A percentile compares a stretch with the other conserved stretches of the same genome.
phyloP scores from a whole-genome alignment of 768 basidiomycete species.

The Fibroporia radiculosa region DNA sequence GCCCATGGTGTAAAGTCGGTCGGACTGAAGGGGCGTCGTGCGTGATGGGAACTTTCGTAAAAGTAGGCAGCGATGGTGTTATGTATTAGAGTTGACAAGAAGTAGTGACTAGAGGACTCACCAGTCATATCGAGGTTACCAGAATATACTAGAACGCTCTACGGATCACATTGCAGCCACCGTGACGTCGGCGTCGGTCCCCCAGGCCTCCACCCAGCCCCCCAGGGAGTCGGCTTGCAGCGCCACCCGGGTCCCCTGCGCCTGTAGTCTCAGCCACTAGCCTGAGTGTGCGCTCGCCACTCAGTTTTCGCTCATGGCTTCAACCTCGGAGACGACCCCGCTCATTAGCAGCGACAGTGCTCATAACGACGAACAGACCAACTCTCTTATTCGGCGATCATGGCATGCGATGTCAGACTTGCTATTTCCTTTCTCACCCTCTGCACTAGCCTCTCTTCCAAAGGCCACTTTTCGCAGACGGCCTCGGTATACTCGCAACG shows the following conservation, averaged over 20 bases:
- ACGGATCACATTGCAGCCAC: slow-evolving; percentile 9
- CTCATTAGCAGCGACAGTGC: slow-evolving; percentile 4
- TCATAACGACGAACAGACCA: slow-evolving; percentile 14
- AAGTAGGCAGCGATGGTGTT: slow-evolving; percentile 1
- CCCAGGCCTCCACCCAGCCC: too few relatives aligned
- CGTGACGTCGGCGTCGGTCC: slow-evolving; percentile 4
- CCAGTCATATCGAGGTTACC: slow-evolving; percentile 8
- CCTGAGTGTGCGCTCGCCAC: too few relatives aligned
- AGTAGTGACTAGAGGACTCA: slow-evolving; percentile 1
- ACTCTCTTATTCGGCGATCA: slow-evolving; percentile 43
- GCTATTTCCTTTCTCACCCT: slow-evolving; percentile 61
- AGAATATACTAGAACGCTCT: slow-evolving; percentile 30
- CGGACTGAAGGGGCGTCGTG: too few relatives aligned
- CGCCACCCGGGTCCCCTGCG: too few relatives aligned
- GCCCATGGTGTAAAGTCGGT: slow-evolving; percentile 45
- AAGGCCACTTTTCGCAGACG: slow-evolving; percentile 28
- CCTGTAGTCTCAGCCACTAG: too few relatives aligned
- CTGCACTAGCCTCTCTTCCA: slow-evolving; percentile 47
- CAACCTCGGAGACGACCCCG: slow-evolving; percentile 5
- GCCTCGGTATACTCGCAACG: slow-evolving; percentile 55
- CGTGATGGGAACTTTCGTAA: slow-evolving; percentile 1
- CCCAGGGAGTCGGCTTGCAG: too few relatives aligned
- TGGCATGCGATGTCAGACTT: slow-evolving; percentile 55
- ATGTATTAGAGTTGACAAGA: slow-evolving; percentile 1
- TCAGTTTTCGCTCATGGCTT: neutral